Evolutionary conservation across 176 grass and related monocot species (phyloP), one percentile per base, ranked within the genome.

Genomic region (Zoysia pacifica): DNA sequence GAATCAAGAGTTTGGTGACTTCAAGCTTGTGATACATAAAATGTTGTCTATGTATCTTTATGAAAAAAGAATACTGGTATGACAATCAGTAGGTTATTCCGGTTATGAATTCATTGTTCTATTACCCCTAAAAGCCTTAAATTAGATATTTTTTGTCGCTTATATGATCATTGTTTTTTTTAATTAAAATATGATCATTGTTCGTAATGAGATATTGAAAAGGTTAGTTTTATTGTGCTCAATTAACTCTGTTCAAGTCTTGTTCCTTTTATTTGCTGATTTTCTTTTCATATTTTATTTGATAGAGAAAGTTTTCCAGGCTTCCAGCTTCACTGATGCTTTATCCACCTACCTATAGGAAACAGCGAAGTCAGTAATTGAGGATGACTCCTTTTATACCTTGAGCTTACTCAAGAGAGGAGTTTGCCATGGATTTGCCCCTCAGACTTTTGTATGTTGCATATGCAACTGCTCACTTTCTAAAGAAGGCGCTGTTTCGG

Each of bases 11-110:
- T 98, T 98, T 81, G 95, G 95, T 79, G 95, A 98, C 89, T 94
- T 98, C 74, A 98, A 94, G 70, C 87, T 98, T 73, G 91, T 94
- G 70, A 98, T 98, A 87, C 86, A 93, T 74, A 92, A 82, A 87
- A 98, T 98, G 92, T 46, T 98, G 39, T 91, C 90, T 82, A 98
- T 93, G 67, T 98, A 98, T 83, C 90, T 93, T 44, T 98, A 98
- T 0, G 95, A 98, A 79, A 98, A 92, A 94, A 89, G 84, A 91
- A 98, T 98, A 81, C 81, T 98, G 88, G 95, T 98, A 93, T 63
- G 73, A 41, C 42, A 45, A 59, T 77, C 14, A 11, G 48, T 55
- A 77, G 2, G 61, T 83, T 73, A 63, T 15, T 71, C 82, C 66
- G 71, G 50, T 73, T 75, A 15, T 46, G 53, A 18, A 11, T 74